Base-by-base conservation (phyloP, 208 protist species). In the Acanthamoeba royreba region DNA sequence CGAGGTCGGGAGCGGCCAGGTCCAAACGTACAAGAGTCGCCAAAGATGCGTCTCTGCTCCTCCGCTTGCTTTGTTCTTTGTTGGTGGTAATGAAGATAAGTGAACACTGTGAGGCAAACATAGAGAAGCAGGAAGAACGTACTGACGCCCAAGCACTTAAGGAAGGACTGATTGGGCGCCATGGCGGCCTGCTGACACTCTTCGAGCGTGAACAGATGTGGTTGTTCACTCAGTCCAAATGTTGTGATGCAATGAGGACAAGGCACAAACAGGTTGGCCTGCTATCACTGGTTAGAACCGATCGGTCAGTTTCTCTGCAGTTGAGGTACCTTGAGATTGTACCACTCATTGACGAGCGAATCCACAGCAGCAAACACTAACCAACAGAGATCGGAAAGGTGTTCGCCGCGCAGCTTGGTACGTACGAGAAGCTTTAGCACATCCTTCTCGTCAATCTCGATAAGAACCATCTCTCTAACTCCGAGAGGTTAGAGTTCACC, bases 291-390 rank as follows among this genome's bases (percentile, higher is more conserved):
- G n/a, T n/a, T n/a, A n/a, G n/a, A n/a, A n/a, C n/a, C n/a, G n/a
- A n/a, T n/a, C n/a, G n/a, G n/a, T n/a, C n/a, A n/a, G n/a, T n/a
- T n/a, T n/a, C n/a, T n/a, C n/a, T n/a, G n/a, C n/a, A n/a, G n/a
- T n/a, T n/a, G 72, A 52, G 43, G 72, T 4, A 83, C 72, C 8
- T 83, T 28, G 72, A 83, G 72, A 31, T 83, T 83, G 43, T 90
- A 61, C 47, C 55, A 90, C 35, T 92, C 87, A 2, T 47, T 42
- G 42, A 92, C 35, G 4, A 92, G 87, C 5, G 87, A 43, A n/a
- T 92, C 87, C 11, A 92, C 19, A n/a, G 61, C 47, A 25, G 53
- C 87, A 35, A 92, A 81, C 58, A 92, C 43, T 4, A 79, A 45
- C 53, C 58, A 79, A 2, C 2, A 92, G 4, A 92, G 87, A 1